Conservation (phyloP, 164 flowering plant species). For the Hamamelis virginiana region DNA sequence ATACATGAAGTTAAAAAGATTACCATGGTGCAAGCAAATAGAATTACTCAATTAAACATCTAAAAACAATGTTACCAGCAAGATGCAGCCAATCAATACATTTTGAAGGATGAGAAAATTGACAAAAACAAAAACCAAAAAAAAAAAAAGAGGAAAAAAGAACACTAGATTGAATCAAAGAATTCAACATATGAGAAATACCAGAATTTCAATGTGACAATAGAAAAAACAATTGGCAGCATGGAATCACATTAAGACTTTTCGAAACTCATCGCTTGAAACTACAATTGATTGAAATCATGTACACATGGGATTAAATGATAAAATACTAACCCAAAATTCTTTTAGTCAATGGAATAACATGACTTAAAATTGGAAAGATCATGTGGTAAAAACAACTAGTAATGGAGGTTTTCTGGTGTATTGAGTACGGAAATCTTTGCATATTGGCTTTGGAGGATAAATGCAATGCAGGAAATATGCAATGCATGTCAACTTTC, state of each 20-base stretch:
- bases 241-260: neutral
- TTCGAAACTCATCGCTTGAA: neutral
- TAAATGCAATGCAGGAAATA: too few relatives aligned
- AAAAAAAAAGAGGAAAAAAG: too few relatives aligned
- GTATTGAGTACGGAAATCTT: too few relatives aligned
- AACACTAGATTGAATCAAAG: neutral
- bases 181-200: neutral
- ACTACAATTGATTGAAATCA: neutral
- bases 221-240: neutral
- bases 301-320: neutral
- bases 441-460: too few relatives aligned
- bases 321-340: neutral
- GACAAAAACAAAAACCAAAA: too few relatives aligned
- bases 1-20: neutral
- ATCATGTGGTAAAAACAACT: neutral
- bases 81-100: neutral
- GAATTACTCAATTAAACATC: neutral
- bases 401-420: neutral
- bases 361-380: neutral
- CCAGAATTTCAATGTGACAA: neutral
- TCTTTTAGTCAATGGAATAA: neutral
- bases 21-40: neutral
- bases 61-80: neutral
- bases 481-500: too few relatives aligned
- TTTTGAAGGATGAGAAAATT: neutral